A percentile compares a stretch with the other conserved stretches of the same genome.
Evolutionary conservation across 495 filamentous ascomycete species (phyloP).

Genomic region (Xylaria flabelliformis): DNA sequence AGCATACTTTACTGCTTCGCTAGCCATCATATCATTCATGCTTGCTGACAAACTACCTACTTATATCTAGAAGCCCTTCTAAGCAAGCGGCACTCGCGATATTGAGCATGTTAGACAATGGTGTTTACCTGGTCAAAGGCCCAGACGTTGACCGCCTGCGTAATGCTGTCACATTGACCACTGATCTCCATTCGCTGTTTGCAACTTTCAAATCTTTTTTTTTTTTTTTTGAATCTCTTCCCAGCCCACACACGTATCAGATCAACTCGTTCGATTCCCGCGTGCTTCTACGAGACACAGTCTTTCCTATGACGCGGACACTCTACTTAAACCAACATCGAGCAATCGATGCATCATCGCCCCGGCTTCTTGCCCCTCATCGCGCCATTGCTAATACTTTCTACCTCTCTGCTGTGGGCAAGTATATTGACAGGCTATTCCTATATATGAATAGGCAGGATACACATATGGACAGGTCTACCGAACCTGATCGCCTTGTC

Average conservation of each 20-base stretch:
- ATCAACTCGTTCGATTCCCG: neutral
- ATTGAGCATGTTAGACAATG: neutral
- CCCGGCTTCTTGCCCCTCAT: neutral
- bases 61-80: too few species aligned
- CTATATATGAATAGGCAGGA: neutral
- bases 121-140: neutral
- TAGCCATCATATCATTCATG: too few species aligned
- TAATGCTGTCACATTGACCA: too few species aligned
- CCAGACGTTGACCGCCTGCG: too few species aligned
- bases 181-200: too few species aligned
- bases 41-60: too few species aligned
- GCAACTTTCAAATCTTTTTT: too few species aligned
- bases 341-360: neutral
- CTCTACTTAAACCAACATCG: neutral
- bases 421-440: neutral
- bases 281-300: neutral
- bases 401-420: neutral
- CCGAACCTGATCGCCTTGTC: neutral
- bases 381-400: neutral
- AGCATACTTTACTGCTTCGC: too few species aligned
- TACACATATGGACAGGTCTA: neutral
- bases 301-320: neutral
- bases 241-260: neutral
- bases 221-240: neutral
- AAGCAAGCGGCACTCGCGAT: neutral